phyloP scores from a whole-genome alignment of 208 protist genomes.

The Leishmania mexicana region DNA sequence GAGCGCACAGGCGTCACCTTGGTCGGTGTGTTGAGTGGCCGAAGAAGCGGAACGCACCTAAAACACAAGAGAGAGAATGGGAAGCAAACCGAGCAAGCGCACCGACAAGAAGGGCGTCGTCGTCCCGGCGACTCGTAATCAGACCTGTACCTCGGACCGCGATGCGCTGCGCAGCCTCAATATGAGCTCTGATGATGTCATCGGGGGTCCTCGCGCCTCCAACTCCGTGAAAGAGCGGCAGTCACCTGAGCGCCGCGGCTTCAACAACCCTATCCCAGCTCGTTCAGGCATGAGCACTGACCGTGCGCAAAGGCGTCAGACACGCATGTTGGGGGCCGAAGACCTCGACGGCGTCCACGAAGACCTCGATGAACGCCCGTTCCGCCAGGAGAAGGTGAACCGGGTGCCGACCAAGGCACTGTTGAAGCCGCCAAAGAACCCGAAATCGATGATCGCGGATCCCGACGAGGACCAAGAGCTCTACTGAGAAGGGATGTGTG shows the following conservation, averaged over 20 bases:
- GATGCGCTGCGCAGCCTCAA: neutral
- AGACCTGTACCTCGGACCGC: neutral
- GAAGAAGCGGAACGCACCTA: neutral
- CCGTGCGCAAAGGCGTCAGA: conserved; percentile 17
- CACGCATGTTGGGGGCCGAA: conserved; percentile 23
- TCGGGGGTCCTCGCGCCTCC: neutral
- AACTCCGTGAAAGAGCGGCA: neutral
- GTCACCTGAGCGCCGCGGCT: conserved; percentile 18
- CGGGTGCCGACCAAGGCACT: conserved; percentile 51
- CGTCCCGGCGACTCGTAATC: neutral
- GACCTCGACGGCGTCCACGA: conserved; percentile 23
- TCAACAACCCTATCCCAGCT: conserved; percentile 23
- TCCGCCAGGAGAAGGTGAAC: conserved; percentile 39
- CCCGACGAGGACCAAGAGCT: conserved; percentile 38
- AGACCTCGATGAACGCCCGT: conserved; percentile 33
- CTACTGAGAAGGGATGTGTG: neutral
- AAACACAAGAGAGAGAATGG: conserved; percentile 13
- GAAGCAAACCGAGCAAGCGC: conserved; percentile 28
- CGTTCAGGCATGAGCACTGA: neutral
- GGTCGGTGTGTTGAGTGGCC: neutral
- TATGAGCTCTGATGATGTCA: neutral
- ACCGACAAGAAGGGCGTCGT: conserved; percentile 10
- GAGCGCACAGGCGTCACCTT: neutral
- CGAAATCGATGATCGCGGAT: conserved; percentile 38
- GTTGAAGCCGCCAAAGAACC: conserved; percentile 45